Evolutionary conservation across 176 grass and related monocot genomes (phyloP), one percentile per base, ranked within the genome.

Genomic region (Aegilops longissima): DNA sequence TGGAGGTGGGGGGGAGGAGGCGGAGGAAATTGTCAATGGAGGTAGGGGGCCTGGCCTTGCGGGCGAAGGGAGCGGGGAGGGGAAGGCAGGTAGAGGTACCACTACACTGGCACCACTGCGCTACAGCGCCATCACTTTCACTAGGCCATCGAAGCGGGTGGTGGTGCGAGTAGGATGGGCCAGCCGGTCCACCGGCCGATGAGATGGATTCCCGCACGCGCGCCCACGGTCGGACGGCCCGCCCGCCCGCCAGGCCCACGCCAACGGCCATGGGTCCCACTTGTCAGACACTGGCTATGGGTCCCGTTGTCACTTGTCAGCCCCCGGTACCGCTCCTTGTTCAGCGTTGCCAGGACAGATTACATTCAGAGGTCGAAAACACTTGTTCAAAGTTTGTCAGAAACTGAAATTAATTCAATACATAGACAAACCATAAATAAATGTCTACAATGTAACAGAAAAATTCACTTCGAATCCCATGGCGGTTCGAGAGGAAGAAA

Each of bases 71-170:
- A 47, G 4, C 25, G 45, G 16, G 42, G 21, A 21, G 70, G 40
- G 69, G 14, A 24, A 23, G 12, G 27, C 27, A 23, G 13, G 27
- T 12, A 70, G 34, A 70, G 34, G 68, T 35, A 14, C 66, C 66
- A 72, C 69, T 42, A 72, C 70, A 23, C 70, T 70, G 3, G 6
- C 54, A 59, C 31, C 52, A 31, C 64, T 89, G 78, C 70, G 62
- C 83, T 80, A 51, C 78, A 82, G 35, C 70, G 21, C 10, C 70
- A 25, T 45, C 71, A 44, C 21, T 44, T 42, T 44, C 70, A 42
- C 21, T 44, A 73, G 68, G 68, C 68, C 68, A 34, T 69, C 30
- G 14, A 33, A 17, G 29, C 0, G 66, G 29, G 64, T 67, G 64
- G 29, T 30, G 63, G 25, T 66, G 25, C 0, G 14, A 4, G 34